Conservation (phyloP, 1,284 basidiomycete species). For the Calocybe gambosa region DNA sequence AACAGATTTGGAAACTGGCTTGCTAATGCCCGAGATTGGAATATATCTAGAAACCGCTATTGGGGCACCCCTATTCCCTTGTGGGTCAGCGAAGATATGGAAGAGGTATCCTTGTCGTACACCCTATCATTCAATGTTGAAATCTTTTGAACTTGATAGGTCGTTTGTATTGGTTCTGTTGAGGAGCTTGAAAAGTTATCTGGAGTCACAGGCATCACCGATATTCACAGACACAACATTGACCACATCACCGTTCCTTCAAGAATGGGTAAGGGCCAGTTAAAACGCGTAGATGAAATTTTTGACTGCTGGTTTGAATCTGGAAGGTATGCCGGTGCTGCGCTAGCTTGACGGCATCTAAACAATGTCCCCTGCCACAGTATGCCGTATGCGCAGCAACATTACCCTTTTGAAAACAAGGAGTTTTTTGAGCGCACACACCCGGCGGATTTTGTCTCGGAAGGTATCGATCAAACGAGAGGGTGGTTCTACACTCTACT, state of each 20-base stretch:
- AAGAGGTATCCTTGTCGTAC: constrained; percentile 63
- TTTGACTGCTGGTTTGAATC: constrained; percentile 99
- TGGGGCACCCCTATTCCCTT: constrained; percentile 99
- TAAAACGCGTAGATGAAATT: constrained; percentile 92
- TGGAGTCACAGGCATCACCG: constrained; percentile 82
- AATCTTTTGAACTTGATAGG: constrained; percentile 35
- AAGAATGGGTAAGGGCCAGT: constrained; percentile 78
- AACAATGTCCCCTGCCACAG: constrained; percentile 34
- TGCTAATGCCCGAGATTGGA: constrained; percentile 97
- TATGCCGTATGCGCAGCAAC: constrained; percentile 98
- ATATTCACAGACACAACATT: constrained; percentile 92
- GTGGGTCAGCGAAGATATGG: constrained; percentile 91
- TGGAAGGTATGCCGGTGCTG: constrained; percentile 63
- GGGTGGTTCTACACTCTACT: constrained; percentile 99
- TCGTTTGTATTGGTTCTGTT: constrained; percentile 86
- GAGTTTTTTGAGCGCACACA: constrained; percentile 81
- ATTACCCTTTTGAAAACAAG: constrained; percentile 98
- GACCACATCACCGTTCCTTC: constrained; percentile 97
- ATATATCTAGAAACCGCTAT: constrained; percentile 97
- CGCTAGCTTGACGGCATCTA: neutral
- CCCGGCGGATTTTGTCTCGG: constrained; percentile 98
- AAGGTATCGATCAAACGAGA: constrained; percentile 94
- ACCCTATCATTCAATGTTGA: neutral
- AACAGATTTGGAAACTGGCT: constrained; percentile 97
- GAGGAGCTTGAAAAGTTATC: constrained; percentile 86